Conservation (phyloP, 225 moss, liverwort and hornwort genomes). For the Pseudoscleropodium purum region DNA sequence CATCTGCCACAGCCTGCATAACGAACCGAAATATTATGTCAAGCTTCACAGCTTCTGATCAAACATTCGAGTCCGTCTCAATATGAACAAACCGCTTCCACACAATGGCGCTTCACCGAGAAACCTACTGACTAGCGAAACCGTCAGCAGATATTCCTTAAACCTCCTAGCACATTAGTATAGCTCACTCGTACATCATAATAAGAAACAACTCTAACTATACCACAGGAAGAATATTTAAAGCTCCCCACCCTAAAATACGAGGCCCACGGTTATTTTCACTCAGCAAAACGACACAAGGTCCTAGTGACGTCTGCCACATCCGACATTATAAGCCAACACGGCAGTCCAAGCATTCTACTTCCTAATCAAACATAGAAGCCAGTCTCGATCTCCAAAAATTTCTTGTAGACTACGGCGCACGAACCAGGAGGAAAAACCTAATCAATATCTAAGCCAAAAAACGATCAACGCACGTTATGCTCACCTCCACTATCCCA, state of each 20-base stretch:
- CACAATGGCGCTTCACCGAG: background rate
- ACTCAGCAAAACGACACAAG: background rate
- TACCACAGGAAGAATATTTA: background rate
- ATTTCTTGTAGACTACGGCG: background rate
- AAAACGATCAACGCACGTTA: background rate
- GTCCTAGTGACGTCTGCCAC: slow-evolving; percentile 53
- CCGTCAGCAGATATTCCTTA: background rate
- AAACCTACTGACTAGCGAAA: background rate
- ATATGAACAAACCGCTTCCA: background rate
- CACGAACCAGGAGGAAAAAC: background rate
- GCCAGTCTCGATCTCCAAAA: background rate
- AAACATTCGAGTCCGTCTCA: background rate
- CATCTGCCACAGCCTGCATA: slow-evolving; percentile 76
- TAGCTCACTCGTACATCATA: background rate
- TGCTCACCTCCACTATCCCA: background rate
- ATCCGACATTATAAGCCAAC: slow-evolving; percentile 1
- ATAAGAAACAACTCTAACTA: background rate
- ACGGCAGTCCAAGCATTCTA: background rate
- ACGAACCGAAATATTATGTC: background rate
- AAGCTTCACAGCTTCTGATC: background rate
- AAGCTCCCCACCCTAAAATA: background rate
- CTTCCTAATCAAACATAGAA: background rate
- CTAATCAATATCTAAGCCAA: background rate
- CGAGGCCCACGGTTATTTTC: background rate
- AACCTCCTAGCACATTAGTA: background rate